phyloP scores from a whole-genome alignment of 2,329 filamentous ascomycete genomes.

The Coniella vitis region DNA sequence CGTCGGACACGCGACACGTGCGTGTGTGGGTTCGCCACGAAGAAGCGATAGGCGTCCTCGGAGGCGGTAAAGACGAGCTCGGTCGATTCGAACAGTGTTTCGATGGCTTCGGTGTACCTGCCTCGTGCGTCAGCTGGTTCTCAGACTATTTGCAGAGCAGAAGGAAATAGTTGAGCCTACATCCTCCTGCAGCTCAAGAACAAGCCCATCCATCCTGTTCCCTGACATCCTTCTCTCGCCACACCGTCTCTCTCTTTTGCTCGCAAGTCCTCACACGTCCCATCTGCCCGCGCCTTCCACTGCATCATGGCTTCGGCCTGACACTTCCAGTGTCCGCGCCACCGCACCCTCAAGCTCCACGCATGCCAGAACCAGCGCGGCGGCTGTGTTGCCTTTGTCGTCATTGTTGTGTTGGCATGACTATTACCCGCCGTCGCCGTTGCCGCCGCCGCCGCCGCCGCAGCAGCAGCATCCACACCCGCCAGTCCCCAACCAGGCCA shows the following conservation, averaged over 20 bases:
- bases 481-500: slow-evolving; percentile 10
- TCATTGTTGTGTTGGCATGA: too few relatives aligned
- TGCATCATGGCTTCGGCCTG: slow-evolving; percentile 19
- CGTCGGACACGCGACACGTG: slow-evolving; percentile 14
- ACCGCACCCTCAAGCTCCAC: slow-evolving; percentile 19
- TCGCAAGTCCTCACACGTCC: slow-evolving; percentile 8
- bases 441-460: too few relatives aligned
- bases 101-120: slow-evolving; percentile 20
- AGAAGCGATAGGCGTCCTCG: slow-evolving; percentile 20
- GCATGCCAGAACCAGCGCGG: slow-evolving; percentile 21
- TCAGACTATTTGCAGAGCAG: too few relatives aligned
- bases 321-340: slow-evolving; percentile 22
- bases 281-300: slow-evolving; percentile 16
- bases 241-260: background rate
- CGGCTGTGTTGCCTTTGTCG: slow-evolving; percentile 9
- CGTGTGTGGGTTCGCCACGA: slow-evolving; percentile 17
- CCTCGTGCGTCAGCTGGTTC: background rate
- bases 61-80: slow-evolving; percentile 23
- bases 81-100: slow-evolving; percentile 19
- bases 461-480: background rate
- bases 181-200: slow-evolving; percentile 21
- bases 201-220: slow-evolving; percentile 16
- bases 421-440: too few relatives aligned
- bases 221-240: too few relatives aligned
- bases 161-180: slow-evolving; percentile 11